These are phyloP conservation scores for Fonsecaea multimorphosa DNA, from an alignment of 2,329 filamentous ascomycete species.

Conservation along the genomic window DNA sequence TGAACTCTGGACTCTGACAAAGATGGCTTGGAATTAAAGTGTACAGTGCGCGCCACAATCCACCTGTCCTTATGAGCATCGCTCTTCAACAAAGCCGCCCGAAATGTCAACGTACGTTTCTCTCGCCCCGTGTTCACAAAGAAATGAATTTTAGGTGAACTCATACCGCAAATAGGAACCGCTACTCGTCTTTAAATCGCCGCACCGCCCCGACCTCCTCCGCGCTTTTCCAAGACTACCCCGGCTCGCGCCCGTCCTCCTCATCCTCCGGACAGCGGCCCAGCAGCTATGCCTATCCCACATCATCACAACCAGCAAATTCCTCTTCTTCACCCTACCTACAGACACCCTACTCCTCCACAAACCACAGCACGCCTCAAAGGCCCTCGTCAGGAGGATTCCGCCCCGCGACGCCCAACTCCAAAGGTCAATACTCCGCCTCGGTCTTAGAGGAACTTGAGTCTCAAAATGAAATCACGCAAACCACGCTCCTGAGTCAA, in stretches of 20 bases:
- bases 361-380: conserved; percentile 21
- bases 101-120: conserved; percentile 32
- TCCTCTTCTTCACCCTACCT: conserved; percentile 31
- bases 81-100: conserved; percentile 13
- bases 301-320: conserved; percentile 15
- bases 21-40: background rate
- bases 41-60: conserved; percentile 5
- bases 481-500: conserved; percentile 37
- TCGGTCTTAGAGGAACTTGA: conserved; percentile 91
- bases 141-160: background rate
- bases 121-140: background rate
- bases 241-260: conserved; percentile 37
- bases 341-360: conserved; percentile 27
- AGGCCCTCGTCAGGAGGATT: conserved; percentile 17
- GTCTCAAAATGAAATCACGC: conserved; percentile 91
- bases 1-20: background rate
- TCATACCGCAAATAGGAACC: conserved; percentile 40
- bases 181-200: conserved; percentile 69
- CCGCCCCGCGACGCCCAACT: conserved; percentile 35
- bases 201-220: conserved; percentile 64
- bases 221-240: conserved; percentile 68
- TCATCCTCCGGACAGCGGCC: conserved; percentile 34
- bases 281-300: conserved; percentile 30
- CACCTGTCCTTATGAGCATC: conserved; percentile 6
- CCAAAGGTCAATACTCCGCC: conserved; percentile 87